A percentile compares a stretch with the other conserved stretches of the same genome.
phyloP scores from a whole-genome alignment of 768 basidiomycete species.

The Cyathus striatus region DNA sequence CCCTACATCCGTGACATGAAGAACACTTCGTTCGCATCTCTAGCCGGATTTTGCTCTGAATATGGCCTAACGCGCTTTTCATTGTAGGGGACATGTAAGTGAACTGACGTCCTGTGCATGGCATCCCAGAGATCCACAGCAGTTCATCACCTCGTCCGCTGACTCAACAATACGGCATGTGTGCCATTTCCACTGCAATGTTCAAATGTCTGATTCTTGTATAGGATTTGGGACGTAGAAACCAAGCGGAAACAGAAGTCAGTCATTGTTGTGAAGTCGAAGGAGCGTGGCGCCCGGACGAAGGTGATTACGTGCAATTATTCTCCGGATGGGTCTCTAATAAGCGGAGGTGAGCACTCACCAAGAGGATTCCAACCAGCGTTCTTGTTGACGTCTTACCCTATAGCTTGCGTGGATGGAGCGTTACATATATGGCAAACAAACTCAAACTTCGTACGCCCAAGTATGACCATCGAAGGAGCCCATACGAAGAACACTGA shows the following conservation, averaged over 20 bases:
- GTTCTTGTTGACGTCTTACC: constrained; percentile 4
- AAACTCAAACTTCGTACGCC: constrained; percentile 88
- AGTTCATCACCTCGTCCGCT: constrained; percentile 90
- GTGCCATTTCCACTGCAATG: constrained; percentile 5
- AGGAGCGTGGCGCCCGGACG: constrained; percentile 90
- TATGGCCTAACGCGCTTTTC: too few species aligned
- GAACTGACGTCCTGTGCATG: constrained; percentile 88
- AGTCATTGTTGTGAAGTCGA: constrained; percentile 95
- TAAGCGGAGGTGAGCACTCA: constrained; percentile 69
- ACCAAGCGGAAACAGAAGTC: constrained; percentile 92
- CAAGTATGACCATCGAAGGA: constrained; percentile 78
- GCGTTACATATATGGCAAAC: constrained; percentile 92
- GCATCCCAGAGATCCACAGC: constrained; percentile 83
- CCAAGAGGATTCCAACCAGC: constrained; percentile 2
- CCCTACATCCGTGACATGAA: constrained; percentile 99
- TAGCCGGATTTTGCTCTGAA: too few species aligned
- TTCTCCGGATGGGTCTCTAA: constrained; percentile 83
- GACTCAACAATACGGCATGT: constrained; percentile 89
- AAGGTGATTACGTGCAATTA: constrained; percentile 86
- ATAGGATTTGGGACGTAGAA: constrained; percentile 91
- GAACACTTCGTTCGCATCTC: constrained; percentile 84
- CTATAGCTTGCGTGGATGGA: constrained; percentile 82
- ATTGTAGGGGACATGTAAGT: constrained; percentile 83
- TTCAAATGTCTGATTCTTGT: constrained; percentile 1
- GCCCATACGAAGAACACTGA: constrained; percentile 87